Base-by-base conservation (phyloP, 2,329 filamentous ascomycete species). In the Plenodomus lindquistii region DNA sequence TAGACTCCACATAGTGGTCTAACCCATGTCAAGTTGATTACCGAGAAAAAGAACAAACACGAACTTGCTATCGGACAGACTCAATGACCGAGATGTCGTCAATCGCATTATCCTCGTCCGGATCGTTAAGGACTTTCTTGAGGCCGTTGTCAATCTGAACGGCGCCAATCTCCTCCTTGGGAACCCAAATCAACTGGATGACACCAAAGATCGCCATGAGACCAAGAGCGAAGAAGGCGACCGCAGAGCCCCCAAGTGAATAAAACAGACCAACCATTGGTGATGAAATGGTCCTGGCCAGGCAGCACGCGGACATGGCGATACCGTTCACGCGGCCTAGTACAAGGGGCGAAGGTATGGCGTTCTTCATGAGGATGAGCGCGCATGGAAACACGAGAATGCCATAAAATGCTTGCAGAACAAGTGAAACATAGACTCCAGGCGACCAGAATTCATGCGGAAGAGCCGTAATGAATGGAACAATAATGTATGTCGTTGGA, bases 291-390 rank as follows among this genome's bases (percentile, higher is more conserved):
- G 88, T 89, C 46, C 86, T 79, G 60, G 84, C 88, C 81, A 86
- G 7, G 82, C 85, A 56, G 87, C 66, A 16, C 80, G 88, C 40
- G 80, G 78, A 56, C 85, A 86, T 40, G 79, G 86, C 86, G 7
- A 89, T 70, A 0, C 87, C 87, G 54, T 90, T 90, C 62, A 90
- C 86, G 55, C 83, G 84, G 1, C 87, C 87, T 13, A 90, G 76
- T 2, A 83, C 80, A 0, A 79, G 78, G 1, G 83, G 76, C 2
- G 81, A 81, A 1, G 86, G 85, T 5, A 84, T 83, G 0, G 87
- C 86, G 70, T 89, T 85, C 70, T 90, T 90, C 62, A 90, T 80
- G n/a, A 90, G 73, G 48, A 89, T 89, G n/a, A 89, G 75, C 0
- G 86, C 78, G 20, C 87, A 81, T 0, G 86, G 87, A 37, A 85